Conservation (phyloP, 2,329 filamentous ascomycete genomes). For the Cylindrodendrum hubeiense region DNA sequence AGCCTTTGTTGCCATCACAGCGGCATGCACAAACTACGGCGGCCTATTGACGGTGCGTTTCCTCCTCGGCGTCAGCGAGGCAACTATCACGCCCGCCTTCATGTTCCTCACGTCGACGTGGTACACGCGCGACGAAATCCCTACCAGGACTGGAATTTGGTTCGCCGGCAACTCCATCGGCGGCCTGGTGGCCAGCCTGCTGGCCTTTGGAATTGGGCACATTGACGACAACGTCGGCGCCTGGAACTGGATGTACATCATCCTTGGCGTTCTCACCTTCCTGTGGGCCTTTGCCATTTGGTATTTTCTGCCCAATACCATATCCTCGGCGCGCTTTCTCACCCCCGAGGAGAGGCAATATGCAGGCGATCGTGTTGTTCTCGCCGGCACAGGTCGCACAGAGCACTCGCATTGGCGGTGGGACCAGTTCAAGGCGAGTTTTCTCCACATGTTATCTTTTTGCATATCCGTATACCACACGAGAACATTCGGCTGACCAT, state of each 20-base stretch:
- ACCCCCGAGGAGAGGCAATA: slow-evolving; percentile 62
- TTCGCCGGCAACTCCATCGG: slow-evolving; percentile 66
- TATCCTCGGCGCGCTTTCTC: slow-evolving; percentile 69
- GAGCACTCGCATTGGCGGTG: slow-evolving; percentile 62
- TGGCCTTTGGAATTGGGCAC: slow-evolving; percentile 69
- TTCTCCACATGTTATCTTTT: background rate
- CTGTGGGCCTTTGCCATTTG: slow-evolving; percentile 63
- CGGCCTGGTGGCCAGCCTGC: slow-evolving; percentile 60
- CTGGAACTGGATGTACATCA: slow-evolving; percentile 71
- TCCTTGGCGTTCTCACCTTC: slow-evolving; percentile 64
- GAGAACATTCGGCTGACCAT: background rate
- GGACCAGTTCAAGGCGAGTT: slow-evolving; percentile 55
- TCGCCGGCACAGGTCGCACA: slow-evolving; percentile 65
- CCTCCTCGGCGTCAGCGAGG: slow-evolving; percentile 67
- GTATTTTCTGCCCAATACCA: slow-evolving; percentile 63
- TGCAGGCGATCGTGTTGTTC: slow-evolving; percentile 59
- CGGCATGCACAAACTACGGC: slow-evolving; percentile 60
- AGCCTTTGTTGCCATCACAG: slow-evolving; percentile 57
- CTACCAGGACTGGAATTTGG: slow-evolving; percentile 66
- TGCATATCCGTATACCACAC: background rate
- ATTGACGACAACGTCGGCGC: slow-evolving; percentile 59
- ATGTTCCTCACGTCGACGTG: slow-evolving; percentile 68
- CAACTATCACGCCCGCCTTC: slow-evolving; percentile 65
- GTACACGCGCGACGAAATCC: slow-evolving; percentile 69
- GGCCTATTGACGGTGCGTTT: slow-evolving; percentile 64